These are phyloP conservation scores for Coelastrella sp. DNA, from an alignment of 139 green algal species.

Conservation along the genomic window DNA sequence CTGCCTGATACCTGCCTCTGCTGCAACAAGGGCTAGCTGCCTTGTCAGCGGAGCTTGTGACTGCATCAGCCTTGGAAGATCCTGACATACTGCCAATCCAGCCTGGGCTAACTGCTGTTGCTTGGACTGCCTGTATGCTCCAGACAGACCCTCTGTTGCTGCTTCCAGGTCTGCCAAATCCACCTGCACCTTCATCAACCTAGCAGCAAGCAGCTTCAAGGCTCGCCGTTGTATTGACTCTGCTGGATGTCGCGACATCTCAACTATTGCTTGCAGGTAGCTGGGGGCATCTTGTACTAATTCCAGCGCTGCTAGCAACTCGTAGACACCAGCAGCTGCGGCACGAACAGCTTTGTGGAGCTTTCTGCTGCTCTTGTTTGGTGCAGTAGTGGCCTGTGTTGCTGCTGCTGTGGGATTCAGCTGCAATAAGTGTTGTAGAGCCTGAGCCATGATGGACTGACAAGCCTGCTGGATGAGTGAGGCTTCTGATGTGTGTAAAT, in stretches of 20 bases:
- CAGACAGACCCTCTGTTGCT: constrained; percentile 18
- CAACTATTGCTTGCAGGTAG: constrained; percentile 68
- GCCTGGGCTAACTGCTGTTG: constrained; percentile 41
- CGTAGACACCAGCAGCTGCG: constrained; percentile 59
- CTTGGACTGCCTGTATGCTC: constrained; percentile 7
- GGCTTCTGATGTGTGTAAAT: no score
- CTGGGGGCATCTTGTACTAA: constrained; percentile 56
- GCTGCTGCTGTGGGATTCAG: constrained; percentile 47
- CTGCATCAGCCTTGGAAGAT: constrained; percentile 47
- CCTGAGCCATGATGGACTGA: constrained; percentile 60
- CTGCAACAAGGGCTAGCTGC: constrained; percentile 65
- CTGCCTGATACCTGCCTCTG: constrained; percentile 51
- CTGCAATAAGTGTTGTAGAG: constrained; percentile 65
- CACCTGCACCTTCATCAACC: not conserved
- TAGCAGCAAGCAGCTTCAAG: constrained; percentile 66
- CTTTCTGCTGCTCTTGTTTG: constrained; percentile 19
- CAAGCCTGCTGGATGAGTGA: constrained; percentile 49
- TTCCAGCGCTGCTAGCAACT: constrained; percentile 64
- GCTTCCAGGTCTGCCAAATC: constrained; percentile 56
- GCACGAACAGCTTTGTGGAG: constrained; percentile 42
- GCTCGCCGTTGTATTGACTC: constrained; percentile 68
- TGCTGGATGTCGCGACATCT: constrained; percentile 52
- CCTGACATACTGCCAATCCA: constrained; percentile 45
- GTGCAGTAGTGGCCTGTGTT: not conserved
- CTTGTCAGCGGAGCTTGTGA: constrained; percentile 35